Base-by-base conservation (phyloP, 495 filamentous ascomycete genomes). In the Podospora australis region DNA sequence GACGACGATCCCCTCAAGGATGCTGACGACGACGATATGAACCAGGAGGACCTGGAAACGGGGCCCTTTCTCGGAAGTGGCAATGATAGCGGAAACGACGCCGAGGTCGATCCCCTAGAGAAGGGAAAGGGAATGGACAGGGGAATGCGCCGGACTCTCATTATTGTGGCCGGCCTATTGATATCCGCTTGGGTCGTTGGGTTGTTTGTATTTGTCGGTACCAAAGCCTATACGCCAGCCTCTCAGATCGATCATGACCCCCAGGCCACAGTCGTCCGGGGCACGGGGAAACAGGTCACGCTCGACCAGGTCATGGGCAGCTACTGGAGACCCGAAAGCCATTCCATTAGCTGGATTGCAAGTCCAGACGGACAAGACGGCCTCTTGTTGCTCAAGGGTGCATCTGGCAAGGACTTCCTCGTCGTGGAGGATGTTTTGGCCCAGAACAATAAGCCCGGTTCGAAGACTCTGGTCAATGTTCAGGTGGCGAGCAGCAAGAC, bases 331-430 rank as follows among this genome's bases (percentile, higher is more conserved):
- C 66, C 88, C 17, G 67, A 66, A 35, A 74, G 70, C 36, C 87
- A 91, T 59, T 75, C 74, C 21, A 86, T 97, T 45, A 81, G 83
- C 9, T 98, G 92, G 92, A 91, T 97, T 46, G 79, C 79, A 7
- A 88, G 89, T 6, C 76, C 89, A 20, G 74, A 85, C 44, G 89
- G 88, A 21, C 85, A 95, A 64, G 90, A 96, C 65, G 90, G 90
- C 4, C 70, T 96, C 21, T 60, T 95, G 35, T 72, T 96, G 20
- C 85, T 94, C 63, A 66, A 70, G 54, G 77, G 72, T 29, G 71
- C 64, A 13, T 48, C 58, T 6, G 77, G 72, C 4, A 75, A 84
- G 46, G 84, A 83, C 36, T 95, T 82, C 56, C 71, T 95, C 20
- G 79, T 89, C 2, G 86, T 95, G n/a, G 86, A 96, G 58, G 88